A percentile compares a stretch with the other conserved stretches of the same genome.
phyloP scores from a whole-genome alignment of 192 early-diverging fungal genomes.

The Podila minutissima region DNA sequence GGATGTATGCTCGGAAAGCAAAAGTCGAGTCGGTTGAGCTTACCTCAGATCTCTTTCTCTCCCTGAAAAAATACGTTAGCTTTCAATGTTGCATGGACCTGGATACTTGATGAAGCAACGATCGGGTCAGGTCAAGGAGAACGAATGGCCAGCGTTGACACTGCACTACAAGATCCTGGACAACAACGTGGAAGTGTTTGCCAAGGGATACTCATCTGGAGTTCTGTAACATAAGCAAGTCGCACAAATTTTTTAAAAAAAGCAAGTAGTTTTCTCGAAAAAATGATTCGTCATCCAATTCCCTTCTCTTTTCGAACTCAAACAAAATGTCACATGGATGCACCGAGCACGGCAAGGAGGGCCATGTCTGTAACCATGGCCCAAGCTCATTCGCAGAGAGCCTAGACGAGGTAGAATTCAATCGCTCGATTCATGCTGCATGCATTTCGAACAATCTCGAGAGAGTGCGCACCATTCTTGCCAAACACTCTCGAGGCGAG shows the following conservation, averaged over 20 bases:
- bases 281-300: neutral
- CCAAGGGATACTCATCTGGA: slow-evolving; percentile 65
- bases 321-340: slow-evolving; percentile 8
- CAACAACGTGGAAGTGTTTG: slow-evolving; percentile 69
- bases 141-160: slow-evolving; percentile 52
- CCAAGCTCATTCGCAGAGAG: slow-evolving; percentile 19
- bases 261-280: neutral
- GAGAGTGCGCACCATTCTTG: slow-evolving; percentile 22
- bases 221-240: slow-evolving; percentile 44
- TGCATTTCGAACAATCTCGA: slow-evolving; percentile 36
- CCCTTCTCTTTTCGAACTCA: neutral
- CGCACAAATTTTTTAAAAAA: neutral
- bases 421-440: slow-evolving; percentile 41
- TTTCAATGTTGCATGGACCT: slow-evolving; percentile 63
- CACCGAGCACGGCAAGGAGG: slow-evolving; percentile 16
- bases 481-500: slow-evolving; percentile 5
- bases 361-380: slow-evolving; percentile 32
- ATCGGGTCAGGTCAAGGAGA: slow-evolving; percentile 38
- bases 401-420: slow-evolving; percentile 46
- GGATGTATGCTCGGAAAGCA: too few relatives aligned
- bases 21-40: neutral
- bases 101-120: slow-evolving; percentile 39
- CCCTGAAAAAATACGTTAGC: slow-evolving; percentile 8
- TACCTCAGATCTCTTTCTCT: neutral
- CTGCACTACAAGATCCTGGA: slow-evolving; percentile 68